Percentiles rank a stretch among this genome's conserved stretches.
phyloP scores from a whole-genome alignment of 164 flowering plant species.

The Malania oleifera region DNA sequence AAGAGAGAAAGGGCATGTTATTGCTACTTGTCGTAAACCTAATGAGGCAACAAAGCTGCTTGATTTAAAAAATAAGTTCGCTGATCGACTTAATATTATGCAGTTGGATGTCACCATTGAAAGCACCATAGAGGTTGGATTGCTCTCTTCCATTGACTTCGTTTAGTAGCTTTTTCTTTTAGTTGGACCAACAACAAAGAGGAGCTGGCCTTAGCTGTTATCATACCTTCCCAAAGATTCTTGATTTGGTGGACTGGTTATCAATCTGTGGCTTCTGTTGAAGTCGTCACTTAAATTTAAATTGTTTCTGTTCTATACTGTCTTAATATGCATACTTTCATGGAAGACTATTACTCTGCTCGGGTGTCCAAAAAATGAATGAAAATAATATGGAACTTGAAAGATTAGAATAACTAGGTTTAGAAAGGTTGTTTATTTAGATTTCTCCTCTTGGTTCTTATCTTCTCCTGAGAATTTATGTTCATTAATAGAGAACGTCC shows the following conservation, averaged over 20 bases:
- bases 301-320: neutral
- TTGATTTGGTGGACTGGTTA: neutral
- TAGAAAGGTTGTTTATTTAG: no score
- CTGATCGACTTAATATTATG: constrained; percentile 57
- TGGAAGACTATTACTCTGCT: no score
- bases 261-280: neutral
- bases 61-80: constrained; percentile 58
- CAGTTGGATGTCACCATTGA: constrained; percentile 71
- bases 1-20: constrained; percentile 58
- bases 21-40: constrained; percentile 94
- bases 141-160: neutral
- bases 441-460: no score
- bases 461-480: no score
- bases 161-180: neutral
- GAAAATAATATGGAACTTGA: no score
- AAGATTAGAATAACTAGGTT: no score
- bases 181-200: neutral
- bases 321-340: no score
- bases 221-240: neutral
- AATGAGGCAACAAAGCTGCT: constrained; percentile 48
- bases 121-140: constrained; percentile 67
- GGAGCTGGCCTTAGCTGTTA: neutral
- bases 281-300: neutral
- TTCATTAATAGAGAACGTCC: no score
- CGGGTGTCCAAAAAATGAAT: no score